phyloP scores from a whole-genome alignment of 192 early-diverging fungal species.

The Spizellomyces sp. region DNA sequence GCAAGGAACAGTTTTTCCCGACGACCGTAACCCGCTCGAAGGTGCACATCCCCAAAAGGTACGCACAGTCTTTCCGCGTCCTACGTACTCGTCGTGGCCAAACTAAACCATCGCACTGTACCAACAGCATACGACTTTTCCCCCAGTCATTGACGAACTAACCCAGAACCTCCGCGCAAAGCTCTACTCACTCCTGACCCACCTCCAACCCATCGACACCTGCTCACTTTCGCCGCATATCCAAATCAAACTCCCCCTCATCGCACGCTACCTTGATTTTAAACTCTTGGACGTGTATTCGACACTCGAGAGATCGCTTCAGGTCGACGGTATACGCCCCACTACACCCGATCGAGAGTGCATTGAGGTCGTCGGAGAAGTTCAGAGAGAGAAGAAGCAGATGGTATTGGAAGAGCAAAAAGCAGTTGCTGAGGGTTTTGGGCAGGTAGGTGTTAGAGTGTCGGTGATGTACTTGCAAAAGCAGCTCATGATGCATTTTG shows the following conservation, averaged over 20 bases:
- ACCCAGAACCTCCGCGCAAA: constrained; percentile 21
- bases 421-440: background rate
- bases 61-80: background rate
- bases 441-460: background rate
- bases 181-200: constrained; percentile 16
- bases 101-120: background rate
- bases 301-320: constrained; percentile 12
- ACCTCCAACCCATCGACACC: constrained; percentile 11
- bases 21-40: constrained; percentile 19
- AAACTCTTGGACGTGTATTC: background rate
- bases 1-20: background rate
- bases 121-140: background rate
- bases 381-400: constrained; percentile 9
- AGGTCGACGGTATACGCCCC: constrained; percentile 13
- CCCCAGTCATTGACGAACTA: constrained; percentile 14
- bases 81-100: no score
- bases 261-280: constrained; percentile 2
- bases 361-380: constrained; percentile 5
- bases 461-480: background rate
- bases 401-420: constrained; percentile 8
- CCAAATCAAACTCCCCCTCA: constrained; percentile 14
- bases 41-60: background rate
- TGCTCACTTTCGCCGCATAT: background rate
- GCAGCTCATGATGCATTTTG: background rate
- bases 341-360: constrained; percentile 18